Conservation (phyloP, 2,329 filamentous ascomycete species). For the Coniochaeta ligniaria region DNA sequence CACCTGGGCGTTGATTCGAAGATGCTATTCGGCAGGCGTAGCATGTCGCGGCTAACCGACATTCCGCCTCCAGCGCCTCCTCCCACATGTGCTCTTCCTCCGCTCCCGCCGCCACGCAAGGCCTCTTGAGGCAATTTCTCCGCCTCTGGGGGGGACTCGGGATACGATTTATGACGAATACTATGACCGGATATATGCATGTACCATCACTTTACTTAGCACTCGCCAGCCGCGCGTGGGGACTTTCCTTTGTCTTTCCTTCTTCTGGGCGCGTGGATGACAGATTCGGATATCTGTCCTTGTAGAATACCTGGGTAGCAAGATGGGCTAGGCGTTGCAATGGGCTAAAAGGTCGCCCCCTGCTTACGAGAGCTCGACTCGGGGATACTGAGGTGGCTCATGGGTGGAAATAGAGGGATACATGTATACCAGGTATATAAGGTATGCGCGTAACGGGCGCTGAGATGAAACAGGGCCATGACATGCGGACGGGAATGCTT, state of each 20-base stretch:
- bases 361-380: not conserved
- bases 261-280: not conserved
- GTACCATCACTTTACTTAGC: not conserved
- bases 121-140: not conserved
- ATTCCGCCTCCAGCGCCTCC: conserved; percentile 48
- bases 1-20: conserved; percentile 16
- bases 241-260: not conserved
- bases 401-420: not conserved
- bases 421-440: not conserved
- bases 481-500: not conserved
- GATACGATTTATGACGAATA: not conserved
- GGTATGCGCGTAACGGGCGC: not conserved
- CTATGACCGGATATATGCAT: not conserved
- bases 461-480: not conserved
- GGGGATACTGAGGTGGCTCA: not conserved
- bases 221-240: not conserved
- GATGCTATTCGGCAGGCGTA: conserved; percentile 28
- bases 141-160: no score
- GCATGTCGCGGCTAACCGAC: conserved; percentile 42
- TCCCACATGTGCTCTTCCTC: conserved; percentile 47
- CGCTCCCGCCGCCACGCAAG: conserved; percentile 32
- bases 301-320: not conserved
- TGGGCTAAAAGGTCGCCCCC: not conserved
- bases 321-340: conserved; percentile 1
- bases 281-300: not conserved